These are phyloP conservation scores for Penicillium sp. DNA, from an alignment of 2,329 filamentous ascomycete species.

Conservation along the genomic window DNA sequence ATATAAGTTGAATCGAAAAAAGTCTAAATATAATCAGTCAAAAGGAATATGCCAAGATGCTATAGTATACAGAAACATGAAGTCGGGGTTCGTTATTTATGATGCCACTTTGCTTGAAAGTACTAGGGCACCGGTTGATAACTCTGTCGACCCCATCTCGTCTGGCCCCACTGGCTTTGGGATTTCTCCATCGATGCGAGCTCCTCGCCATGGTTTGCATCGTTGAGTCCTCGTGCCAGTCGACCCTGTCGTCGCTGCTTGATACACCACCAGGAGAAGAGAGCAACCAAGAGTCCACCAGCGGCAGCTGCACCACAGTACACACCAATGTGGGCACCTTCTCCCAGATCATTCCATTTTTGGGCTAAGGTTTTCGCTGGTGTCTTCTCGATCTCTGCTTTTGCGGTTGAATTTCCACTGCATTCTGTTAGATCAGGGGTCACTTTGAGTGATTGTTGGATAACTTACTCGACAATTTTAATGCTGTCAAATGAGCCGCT, in stretches of 20 bases:
- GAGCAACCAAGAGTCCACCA: conserved; percentile 28
- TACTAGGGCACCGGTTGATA: neutral
- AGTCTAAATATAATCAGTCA: neutral
- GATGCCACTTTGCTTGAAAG: neutral
- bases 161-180: conserved; percentile 40
- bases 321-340: conserved; percentile 52
- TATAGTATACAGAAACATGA: neutral
- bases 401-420: conserved; percentile 66
- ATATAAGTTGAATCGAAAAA: neutral
- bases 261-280: conserved; percentile 49
- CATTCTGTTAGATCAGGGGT: conserved; percentile 30
- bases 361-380: conserved; percentile 36
- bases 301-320: conserved; percentile 37
- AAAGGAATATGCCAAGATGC: neutral
- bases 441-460: neutral
- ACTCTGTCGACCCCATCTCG: conserved; percentile 27
- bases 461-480: conserved; percentile 49
- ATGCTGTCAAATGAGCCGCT: conserved; percentile 67
- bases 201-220: conserved; percentile 45
- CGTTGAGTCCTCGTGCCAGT: conserved; percentile 49
- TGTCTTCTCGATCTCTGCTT: conserved; percentile 35
- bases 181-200: conserved; percentile 41
- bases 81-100: neutral
- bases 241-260: conserved; percentile 52
- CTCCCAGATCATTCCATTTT: conserved; percentile 47